Evolutionary conservation across 2,329 filamentous ascomycete genomes (phyloP), one percentile per base, ranked within the genome.

Genomic region (Phoma sp.): DNA sequence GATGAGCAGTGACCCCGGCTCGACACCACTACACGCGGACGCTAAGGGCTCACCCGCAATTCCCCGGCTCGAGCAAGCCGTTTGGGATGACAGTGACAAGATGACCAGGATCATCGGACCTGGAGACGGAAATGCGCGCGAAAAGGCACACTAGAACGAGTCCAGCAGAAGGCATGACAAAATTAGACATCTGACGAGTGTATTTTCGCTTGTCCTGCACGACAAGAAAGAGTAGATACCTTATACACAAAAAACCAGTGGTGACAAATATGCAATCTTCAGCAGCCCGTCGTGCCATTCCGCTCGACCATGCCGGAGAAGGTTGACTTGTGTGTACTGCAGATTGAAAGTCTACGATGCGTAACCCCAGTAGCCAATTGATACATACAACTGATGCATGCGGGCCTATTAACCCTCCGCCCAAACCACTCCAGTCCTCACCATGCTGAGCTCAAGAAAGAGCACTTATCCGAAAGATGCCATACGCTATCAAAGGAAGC

Each of bases 371-470:
- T 71, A 67, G 64, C 70, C 71, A 71, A 74, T 61, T 62, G 56
- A 72, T 70, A 72, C 71, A 72, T 70, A 69, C 68, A 73, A 64
- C 45, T 68, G 62, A 67, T 71, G 61, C 65, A 72, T 70, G 60
- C 52, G 66, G 62, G 55, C 51, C 64, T 50, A 72, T 69, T 64
- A 67, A 57, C 54, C 65, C 57, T 50, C 65, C 58, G 51, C 61
- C 57, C 48, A 50, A 61, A 62, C 57, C 54, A 61, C 61, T 57
- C 55, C 67, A 66, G 60, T 65, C 60, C 63, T 60, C 62, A 61
- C 46, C 56, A 63, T 53, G 59, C 59, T 57, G 56, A 57, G 55
- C 53, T 57, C 64, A 56, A 62, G 60, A 54, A 41, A 63, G 60
- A 63, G 61, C 60, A 57, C 62, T 64, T 61, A 54, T 57, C 62